These are phyloP conservation scores for Arachnomyces sp. DNA, from an alignment of 2,329 filamentous ascomycete genomes.

Conservation along the genomic window DNA sequence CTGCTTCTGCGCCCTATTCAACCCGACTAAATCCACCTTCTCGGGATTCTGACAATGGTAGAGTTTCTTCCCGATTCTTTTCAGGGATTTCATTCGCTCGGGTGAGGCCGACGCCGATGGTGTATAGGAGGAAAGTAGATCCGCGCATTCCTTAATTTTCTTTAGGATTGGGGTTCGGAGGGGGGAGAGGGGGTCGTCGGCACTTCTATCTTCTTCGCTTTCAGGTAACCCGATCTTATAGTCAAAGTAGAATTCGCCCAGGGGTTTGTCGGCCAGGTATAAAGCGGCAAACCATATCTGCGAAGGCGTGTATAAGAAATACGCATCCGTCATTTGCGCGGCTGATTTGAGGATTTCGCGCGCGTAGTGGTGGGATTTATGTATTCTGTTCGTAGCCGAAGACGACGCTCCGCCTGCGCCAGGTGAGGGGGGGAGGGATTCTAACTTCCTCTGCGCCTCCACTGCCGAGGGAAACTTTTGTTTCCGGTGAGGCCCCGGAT, in stretches of 20 bases:
- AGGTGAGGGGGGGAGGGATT: constrained; percentile 23
- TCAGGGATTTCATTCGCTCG: constrained; percentile 34
- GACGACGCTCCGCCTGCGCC: constrained; percentile 29
- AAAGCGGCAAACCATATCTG: constrained; percentile 87
- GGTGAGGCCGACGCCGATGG: constrained; percentile 23
- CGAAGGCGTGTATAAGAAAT: constrained; percentile 89
- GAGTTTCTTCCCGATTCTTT: constrained; percentile 41
- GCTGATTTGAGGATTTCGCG: constrained; percentile 68
- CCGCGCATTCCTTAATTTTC: constrained; percentile 31
- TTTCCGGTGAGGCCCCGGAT: constrained; percentile 22
- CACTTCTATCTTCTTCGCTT: constrained; percentile 6
- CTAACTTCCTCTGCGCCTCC: constrained; percentile 22
- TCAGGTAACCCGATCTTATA: constrained; percentile 29
- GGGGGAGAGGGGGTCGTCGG: constrained; percentile 18
- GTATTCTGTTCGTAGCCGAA: constrained; percentile 40
- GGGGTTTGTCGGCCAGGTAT: constrained; percentile 57
- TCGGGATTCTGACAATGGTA: constrained; percentile 43
- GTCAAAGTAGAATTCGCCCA: constrained; percentile 38
- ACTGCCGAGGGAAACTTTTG: constrained; percentile 20
- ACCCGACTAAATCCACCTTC: constrained; percentile 33
- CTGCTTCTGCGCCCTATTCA: constrained; percentile 30
- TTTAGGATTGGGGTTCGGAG: constrained; percentile 31
- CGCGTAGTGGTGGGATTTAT: constrained; percentile 62
- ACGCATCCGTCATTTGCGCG: constrained; percentile 83
- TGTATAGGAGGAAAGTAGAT: constrained; percentile 32